phyloP scores from a whole-genome alignment of 345 rosid genomes.

The Eucalyptus erythrocorys region DNA sequence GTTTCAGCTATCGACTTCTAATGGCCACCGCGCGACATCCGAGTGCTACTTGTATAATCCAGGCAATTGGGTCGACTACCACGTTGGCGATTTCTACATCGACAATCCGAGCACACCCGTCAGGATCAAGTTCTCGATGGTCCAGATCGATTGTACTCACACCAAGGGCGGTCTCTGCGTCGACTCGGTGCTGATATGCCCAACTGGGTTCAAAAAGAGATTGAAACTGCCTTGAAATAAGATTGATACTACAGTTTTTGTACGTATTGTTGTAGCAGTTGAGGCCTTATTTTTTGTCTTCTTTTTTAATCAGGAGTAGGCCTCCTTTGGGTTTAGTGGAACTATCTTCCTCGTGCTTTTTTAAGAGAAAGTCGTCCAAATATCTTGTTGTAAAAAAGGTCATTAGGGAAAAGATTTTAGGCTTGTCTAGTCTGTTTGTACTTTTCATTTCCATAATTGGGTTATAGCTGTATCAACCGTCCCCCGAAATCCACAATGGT shows the following conservation, averaged over 20 bases:
- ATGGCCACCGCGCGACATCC: constrained; percentile 39
- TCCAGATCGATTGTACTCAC: constrained; percentile 95
- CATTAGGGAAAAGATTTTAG: neutral
- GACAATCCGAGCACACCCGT: constrained; percentile 16
- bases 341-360: neutral
- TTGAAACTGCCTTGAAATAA: neutral
- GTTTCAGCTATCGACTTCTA: constrained; percentile 69
- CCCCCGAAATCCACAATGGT: neutral
- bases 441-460: neutral
- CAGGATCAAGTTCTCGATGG: constrained; percentile 69
- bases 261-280: neutral
- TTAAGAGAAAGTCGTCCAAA: neutral
- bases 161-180: constrained; percentile 89
- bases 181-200: constrained; percentile 65
- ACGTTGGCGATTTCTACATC: constrained; percentile 61
- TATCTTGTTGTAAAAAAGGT: neutral
- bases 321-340: neutral
- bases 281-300: neutral
- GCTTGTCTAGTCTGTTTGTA: neutral
- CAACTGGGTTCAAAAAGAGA: constrained; percentile 17
- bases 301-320: neutral
- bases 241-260: neutral
- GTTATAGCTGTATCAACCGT: neutral
- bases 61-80: constrained; percentile 66
- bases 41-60: constrained; percentile 44